phyloP scores from a whole-genome alignment of 2,329 filamentous ascomycete species.

The Fusarium sp. region DNA sequence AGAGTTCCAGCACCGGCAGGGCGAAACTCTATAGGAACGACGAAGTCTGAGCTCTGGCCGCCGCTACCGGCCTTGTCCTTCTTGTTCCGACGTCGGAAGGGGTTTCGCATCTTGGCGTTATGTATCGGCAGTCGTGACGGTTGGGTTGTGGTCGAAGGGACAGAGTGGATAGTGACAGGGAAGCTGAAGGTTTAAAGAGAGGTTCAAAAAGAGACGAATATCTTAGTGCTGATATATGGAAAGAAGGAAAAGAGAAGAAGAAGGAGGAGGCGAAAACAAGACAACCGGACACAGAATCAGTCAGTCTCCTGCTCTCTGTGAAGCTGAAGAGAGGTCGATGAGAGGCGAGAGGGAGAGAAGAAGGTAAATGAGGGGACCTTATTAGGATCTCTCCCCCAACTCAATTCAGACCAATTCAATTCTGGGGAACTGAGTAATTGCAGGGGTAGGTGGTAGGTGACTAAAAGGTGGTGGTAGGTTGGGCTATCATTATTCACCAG shows the following conservation, averaged over 20 bases:
- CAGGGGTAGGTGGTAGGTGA: constrained; percentile 21
- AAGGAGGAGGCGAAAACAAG: constrained; percentile 4
- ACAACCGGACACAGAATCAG: constrained; percentile 7
- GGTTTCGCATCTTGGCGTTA: constrained; percentile 53
- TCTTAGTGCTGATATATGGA: neutral
- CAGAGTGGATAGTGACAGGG: constrained; percentile 15
- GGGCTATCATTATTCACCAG: constrained; percentile 19
- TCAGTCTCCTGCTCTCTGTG: neutral
- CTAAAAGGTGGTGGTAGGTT: neutral
- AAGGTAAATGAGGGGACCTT: constrained; percentile 33
- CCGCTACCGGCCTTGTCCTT: constrained; percentile 51
- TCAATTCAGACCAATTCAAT: constrained; percentile 24
- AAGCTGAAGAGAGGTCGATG: constrained; percentile 11
- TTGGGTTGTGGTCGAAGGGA: constrained; percentile 18
- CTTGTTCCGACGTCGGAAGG: constrained; percentile 56
- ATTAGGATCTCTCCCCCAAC: constrained; percentile 27
- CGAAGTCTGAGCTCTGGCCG: constrained; percentile 42
- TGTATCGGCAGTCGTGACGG: constrained; percentile 1
- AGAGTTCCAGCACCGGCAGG: constrained; percentile 45
- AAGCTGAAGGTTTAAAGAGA: constrained; percentile 1
- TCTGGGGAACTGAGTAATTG: constrained; percentile 40
- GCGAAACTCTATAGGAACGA: constrained; percentile 51
- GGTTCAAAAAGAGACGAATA: constrained; percentile 9
- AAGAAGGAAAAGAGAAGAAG: constrained; percentile 16
- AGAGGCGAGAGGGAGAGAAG: constrained; percentile 31